phyloP scores from a whole-genome alignment of 2,329 filamentous ascomycete genomes.

The Exophiala sideris region DNA sequence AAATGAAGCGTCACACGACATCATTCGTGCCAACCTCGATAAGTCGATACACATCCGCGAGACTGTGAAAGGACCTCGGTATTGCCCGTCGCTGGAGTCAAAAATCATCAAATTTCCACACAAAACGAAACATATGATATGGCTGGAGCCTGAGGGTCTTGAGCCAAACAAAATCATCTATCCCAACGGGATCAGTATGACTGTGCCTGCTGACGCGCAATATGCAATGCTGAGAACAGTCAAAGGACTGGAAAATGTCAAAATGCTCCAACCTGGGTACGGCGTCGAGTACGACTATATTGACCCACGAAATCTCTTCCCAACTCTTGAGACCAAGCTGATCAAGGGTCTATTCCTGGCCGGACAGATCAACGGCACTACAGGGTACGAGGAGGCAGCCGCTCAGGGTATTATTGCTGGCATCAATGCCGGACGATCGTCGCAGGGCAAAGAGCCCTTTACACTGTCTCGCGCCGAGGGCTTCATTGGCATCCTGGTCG shows the following conservation, averaged over 20 bases:
- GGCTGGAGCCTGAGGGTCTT: constrained; percentile 96
- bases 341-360: constrained; percentile 87
- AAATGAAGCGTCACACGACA: constrained; percentile 74
- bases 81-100: constrained; percentile 92
- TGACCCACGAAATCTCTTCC: constrained; percentile 79
- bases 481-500: constrained; percentile 98
- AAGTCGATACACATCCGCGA: constrained; percentile 96
- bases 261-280: constrained; percentile 92
- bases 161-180: constrained; percentile 80
- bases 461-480: constrained; percentile 77
- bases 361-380: constrained; percentile 97
- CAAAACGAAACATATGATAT: constrained; percentile 80
- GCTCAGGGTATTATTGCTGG: constrained; percentile 90
- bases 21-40: constrained; percentile 85
- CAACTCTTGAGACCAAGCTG: constrained; percentile 90
- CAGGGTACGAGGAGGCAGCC: constrained; percentile 95
- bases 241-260: constrained; percentile 79
- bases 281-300: constrained; percentile 99
- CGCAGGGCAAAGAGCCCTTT: constrained; percentile 63
- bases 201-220: constrained; percentile 83
- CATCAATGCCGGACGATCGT: constrained; percentile 84
- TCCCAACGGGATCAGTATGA: constrained; percentile 97
- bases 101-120: constrained; percentile 86
- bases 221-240: constrained; percentile 81
- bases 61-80: constrained; percentile 87